Evolutionary conservation across 2,329 filamentous ascomycete genomes (phyloP), one percentile per base, ranked within the genome.

Genomic region (Pochonia chlamydosporia): DNA sequence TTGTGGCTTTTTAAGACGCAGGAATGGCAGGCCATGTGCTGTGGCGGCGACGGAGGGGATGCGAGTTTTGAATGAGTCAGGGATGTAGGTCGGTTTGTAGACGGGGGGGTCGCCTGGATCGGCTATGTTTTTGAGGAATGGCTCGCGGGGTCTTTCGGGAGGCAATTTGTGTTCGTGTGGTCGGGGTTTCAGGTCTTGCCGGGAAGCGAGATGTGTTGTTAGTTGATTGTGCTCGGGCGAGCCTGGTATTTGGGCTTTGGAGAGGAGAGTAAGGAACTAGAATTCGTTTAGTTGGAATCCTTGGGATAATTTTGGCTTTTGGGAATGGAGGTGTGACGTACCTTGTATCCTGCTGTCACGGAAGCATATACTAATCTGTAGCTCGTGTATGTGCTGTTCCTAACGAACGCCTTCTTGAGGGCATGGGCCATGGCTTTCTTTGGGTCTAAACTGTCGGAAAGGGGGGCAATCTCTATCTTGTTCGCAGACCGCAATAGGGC

Each of bases 301-400:
- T n/a, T n/a, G n/a, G n/a, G n/a, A n/a, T n/a, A n/a, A n/a, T n/a
- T n/a, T n/a, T n/a, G n/a, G n/a, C n/a, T n/a, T n/a, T n/a, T n/a
- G n/a, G n/a, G n/a, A n/a, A n/a, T n/a, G n/a, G n/a, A n/a, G n/a
- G n/a, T n/a, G 39, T 5, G 8, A 24, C 56, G 16, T 54, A 81
- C 80, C 65, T 80, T 78, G 68, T 91, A 91, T 21, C 87, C 88
- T 23, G 79, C 77, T 28, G 76, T 68, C 56, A 92, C 78, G 7
- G 81, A 77, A 2, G 79, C 70, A 43, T 76, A 74, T 21, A 89
- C 69, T 31, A 87, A 71, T 16, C 80, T 74, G 1, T 74, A 68
- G 53, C 81, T 85, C 11, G 72, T 76, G 48, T 84, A 72, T 40
- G 71, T 62, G 39, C 68, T 68, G 61, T 89, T 84, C 48, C 75